Evolutionary conservation across 2,329 filamentous ascomycete species (phyloP).

Genomic region (Penicillium sumatraense): DNA sequence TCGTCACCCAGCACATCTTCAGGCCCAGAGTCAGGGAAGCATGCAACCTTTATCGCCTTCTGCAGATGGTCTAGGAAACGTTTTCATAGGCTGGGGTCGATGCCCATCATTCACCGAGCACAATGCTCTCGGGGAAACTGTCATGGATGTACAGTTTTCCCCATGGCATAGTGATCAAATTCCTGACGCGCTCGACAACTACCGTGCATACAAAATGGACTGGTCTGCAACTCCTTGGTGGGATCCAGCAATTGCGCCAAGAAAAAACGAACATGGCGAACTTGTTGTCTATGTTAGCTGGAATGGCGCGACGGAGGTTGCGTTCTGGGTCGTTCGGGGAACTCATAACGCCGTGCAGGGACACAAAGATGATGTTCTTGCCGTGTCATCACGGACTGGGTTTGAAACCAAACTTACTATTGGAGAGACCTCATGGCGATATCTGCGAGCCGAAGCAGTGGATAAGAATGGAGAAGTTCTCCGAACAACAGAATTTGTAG

Average conservation of each 20-base stretch:
- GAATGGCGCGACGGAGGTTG: conserved; percentile 16
- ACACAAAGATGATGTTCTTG: neutral
- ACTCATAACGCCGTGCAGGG: neutral
- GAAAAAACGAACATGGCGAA: neutral
- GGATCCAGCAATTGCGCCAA: conserved; percentile 1
- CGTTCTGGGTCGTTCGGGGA: neutral
- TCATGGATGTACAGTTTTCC: conserved; percentile 17
- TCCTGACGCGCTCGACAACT: conserved; percentile 16
- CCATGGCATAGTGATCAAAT: conserved; percentile 14
- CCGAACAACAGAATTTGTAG: conserved; percentile 8
- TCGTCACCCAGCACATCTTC: conserved; percentile 13
- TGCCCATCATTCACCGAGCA: conserved; percentile 17
- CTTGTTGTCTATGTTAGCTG: conserved; percentile 16
- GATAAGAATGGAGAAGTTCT: conserved; percentile 3
- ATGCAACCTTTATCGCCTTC: conserved; percentile 8
- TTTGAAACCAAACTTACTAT: conserved; percentile 14
- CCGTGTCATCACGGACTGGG: neutral
- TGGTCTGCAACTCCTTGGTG: conserved; percentile 12
- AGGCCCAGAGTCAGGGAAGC: conserved; percentile 16
- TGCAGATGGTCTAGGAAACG: conserved; percentile 4
- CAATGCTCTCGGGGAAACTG: neutral
- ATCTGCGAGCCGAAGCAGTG: conserved; percentile 11
- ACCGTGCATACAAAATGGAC: conserved; percentile 15
- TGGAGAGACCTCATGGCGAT: conserved; percentile 5
- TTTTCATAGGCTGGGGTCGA: conserved; percentile 15